A percentile compares a stretch with the other conserved stretches of the same genome.
Conservation (phyloP, 192 early-diverging fungal species). For the Irineochytrium annulatum region DNA sequence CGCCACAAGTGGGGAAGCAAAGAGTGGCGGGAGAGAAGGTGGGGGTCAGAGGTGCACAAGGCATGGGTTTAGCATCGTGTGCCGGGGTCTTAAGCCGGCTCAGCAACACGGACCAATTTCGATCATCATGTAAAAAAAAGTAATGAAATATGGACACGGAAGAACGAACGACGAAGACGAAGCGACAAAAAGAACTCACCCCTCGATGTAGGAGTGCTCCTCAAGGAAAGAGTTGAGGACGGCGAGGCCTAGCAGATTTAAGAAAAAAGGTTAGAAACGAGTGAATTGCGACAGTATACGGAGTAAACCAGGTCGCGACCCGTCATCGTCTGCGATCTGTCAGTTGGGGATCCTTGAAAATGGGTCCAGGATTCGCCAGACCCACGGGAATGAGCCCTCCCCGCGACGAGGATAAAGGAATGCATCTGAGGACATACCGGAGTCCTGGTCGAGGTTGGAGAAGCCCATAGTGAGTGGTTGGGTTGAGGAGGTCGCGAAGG, state of each 20-base stretch:
- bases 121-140: slow-evolving; percentile 37
- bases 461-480: slow-evolving; percentile 20
- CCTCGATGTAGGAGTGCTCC: slow-evolving; percentile 40
- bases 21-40: slow-evolving; percentile 22
- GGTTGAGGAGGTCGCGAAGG: neutral
- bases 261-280: too few relatives aligned
- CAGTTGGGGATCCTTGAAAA: too few relatives aligned
- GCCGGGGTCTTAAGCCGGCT: slow-evolving; percentile 59
- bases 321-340: too few relatives aligned
- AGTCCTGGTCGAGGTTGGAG: slow-evolving; percentile 21
- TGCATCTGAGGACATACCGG: too few relatives aligned
- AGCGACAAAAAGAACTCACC: slow-evolving; percentile 11
- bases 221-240: slow-evolving; percentile 36
- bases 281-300: too few relatives aligned
- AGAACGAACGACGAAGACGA: slow-evolving; percentile 1
- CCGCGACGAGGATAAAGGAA: too few relatives aligned
- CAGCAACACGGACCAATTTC: slow-evolving; percentile 41
- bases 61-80: slow-evolving; percentile 4
- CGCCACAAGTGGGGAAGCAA: too few relatives aligned
- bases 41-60: slow-evolving; percentile 34
- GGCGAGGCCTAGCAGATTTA: too few relatives aligned
- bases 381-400: too few relatives aligned
- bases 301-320: too few relatives aligned
- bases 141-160: neutral
- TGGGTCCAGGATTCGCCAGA: too few relatives aligned